Percentiles rank a stretch among this genome's conserved stretches.
phyloP scores from a whole-genome alignment of 257 asterid genomes.

The Ballota nigra region DNA sequence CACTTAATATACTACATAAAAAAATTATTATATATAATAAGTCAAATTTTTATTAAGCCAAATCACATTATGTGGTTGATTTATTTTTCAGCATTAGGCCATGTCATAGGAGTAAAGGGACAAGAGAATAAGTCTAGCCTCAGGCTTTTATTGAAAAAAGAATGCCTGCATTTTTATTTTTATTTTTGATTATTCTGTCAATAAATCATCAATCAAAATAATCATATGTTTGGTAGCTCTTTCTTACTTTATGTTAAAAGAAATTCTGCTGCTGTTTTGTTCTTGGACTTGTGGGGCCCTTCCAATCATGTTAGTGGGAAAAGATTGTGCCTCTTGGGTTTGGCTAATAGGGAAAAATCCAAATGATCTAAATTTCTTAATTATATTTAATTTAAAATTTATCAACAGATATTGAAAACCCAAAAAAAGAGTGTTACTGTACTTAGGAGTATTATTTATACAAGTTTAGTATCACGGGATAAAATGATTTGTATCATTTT shows the following conservation, averaged over 20 bases:
- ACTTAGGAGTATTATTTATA: too few species aligned
- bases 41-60: not conserved
- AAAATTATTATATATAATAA: too few species aligned
- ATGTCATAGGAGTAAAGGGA: not conserved
- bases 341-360: not conserved
- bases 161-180: not conserved
- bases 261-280: constrained; percentile 18
- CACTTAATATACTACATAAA: too few species aligned
- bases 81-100: not conserved
- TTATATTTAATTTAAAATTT: not conserved
- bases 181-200: not conserved
- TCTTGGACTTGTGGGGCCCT: not conserved
- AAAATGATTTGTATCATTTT: too few species aligned
- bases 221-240: constrained; percentile 14
- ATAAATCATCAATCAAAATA: constrained; percentile 9
- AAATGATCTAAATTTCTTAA: not conserved
- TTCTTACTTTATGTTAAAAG: constrained; percentile 6
- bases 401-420: not conserved
- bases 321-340: not conserved
- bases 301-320: constrained; percentile 22
- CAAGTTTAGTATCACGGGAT: too few species aligned
- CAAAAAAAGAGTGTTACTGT: not conserved
- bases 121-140: constrained; percentile 11
- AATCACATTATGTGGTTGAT: not conserved
- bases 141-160: constrained; percentile 13